These are phyloP conservation scores for Macrophomina phaseolina DNA, from an alignment of 2,329 filamentous ascomycete species.

Conservation along the genomic window DNA sequence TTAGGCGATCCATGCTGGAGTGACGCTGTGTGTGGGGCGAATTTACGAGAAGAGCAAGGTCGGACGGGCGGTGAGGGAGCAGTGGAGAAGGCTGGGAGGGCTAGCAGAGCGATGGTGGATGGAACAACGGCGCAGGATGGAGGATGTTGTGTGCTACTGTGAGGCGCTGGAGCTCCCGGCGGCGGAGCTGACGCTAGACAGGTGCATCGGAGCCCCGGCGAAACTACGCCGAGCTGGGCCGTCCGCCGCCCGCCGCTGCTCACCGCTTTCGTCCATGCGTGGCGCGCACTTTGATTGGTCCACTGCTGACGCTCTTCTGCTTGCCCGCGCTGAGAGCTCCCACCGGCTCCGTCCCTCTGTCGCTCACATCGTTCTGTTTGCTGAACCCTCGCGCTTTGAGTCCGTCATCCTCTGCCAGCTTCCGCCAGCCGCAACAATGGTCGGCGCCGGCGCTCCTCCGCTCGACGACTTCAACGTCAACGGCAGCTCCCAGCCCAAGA, in stretches of 20 bases:
- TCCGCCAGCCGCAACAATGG: slow-evolving; percentile 27
- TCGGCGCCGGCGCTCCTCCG: slow-evolving; percentile 27
- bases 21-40: slow-evolving; percentile 21
- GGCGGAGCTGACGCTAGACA: slow-evolving; percentile 16
- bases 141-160: slow-evolving; percentile 13
- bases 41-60: slow-evolving; percentile 18
- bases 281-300: neutral
- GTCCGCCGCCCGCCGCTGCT: slow-evolving; percentile 3
- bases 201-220: slow-evolving; percentile 13
- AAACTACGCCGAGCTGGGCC: slow-evolving; percentile 5
- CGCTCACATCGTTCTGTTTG: neutral
- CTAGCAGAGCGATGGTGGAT: slow-evolving; percentile 9
- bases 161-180: slow-evolving; percentile 25
- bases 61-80: slow-evolving; percentile 9
- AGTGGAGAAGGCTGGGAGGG: slow-evolving; percentile 13
- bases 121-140: slow-evolving; percentile 10
- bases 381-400: neutral
- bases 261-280: slow-evolving; percentile 5
- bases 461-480: slow-evolving; percentile 31
- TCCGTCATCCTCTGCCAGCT: neutral
- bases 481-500: slow-evolving; percentile 55
- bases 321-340: slow-evolving; percentile 2
- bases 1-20: slow-evolving; percentile 81
- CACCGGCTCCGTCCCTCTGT: neutral
- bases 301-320: slow-evolving; percentile 4